Evolutionary conservation across 177 flowering plant genomes (phyloP).

Genomic region (Tripterygium wilfordii): DNA sequence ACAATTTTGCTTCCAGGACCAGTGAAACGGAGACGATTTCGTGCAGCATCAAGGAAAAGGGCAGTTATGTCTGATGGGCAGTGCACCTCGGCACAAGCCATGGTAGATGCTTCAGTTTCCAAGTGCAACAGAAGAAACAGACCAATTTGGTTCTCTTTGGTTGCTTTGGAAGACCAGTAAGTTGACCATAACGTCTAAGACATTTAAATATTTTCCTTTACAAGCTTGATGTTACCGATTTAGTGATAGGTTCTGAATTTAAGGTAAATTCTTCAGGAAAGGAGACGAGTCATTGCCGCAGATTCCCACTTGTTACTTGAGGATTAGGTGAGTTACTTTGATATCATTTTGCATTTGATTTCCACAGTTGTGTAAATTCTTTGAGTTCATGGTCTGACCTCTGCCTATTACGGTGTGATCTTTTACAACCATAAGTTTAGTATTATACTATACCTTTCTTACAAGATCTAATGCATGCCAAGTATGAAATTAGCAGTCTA

Average conservation of each 20-base stretch:
- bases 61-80: conserved; percentile 30
- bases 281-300: conserved; percentile 37
- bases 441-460: no score
- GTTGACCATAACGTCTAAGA: no score
- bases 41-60: conserved; percentile 34
- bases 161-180: conserved; percentile 45
- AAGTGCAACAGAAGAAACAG: conserved; percentile 36
- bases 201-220: no score
- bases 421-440: no score
- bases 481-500: no score
- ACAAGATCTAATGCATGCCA: no score
- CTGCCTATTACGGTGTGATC: no score
- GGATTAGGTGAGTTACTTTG: conserved; percentile 34
- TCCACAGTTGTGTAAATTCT: no score
- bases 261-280: conserved; percentile 29
- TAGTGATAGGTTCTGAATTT: conserved; percentile 1
- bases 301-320: conserved; percentile 34
- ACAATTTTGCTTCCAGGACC: conserved; percentile 24
- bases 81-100: conserved; percentile 35
- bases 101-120: conserved; percentile 42
- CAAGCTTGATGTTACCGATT: no score
- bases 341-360: background rate
- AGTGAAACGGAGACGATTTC: conserved; percentile 46
- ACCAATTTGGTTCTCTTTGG: conserved; percentile 45
- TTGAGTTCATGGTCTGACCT: no score